Evolutionary conservation across 2,329 filamentous ascomycete genomes (phyloP).

Genomic region (Aspergillus ochraceoroseus): DNA sequence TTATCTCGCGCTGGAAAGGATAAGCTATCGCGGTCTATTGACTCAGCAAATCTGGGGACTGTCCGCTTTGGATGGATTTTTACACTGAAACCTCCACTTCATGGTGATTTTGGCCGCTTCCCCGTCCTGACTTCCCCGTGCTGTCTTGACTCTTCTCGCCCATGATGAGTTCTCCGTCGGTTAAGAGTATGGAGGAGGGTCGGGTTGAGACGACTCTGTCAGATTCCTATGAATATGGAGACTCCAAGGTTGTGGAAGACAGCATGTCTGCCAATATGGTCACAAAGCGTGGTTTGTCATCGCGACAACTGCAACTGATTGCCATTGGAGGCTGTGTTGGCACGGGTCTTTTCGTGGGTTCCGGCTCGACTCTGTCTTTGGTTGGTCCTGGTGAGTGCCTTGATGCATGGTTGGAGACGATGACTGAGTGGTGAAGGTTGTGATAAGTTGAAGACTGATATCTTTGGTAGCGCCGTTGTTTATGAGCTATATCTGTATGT

Average conservation of each 20-base stretch:
- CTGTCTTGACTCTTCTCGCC: neutral
- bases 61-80: neutral
- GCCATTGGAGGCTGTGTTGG: slow-evolving; percentile 40
- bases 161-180: slow-evolving; percentile 11
- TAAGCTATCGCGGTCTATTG: slow-evolving; percentile 6
- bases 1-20: slow-evolving; percentile 13
- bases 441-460: neutral
- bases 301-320: slow-evolving; percentile 41
- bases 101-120: neutral
- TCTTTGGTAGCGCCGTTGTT: slow-evolving; percentile 29
- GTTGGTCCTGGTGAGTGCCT: slow-evolving; percentile 41
- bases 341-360: slow-evolving; percentile 52
- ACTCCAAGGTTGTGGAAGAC: slow-evolving; percentile 11
- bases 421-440: too few relatives aligned
- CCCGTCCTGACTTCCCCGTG: neutral
- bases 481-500: slow-evolving; percentile 38
- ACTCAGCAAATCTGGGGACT: slow-evolving; percentile 10
- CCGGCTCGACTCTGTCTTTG: slow-evolving; percentile 45
- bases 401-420: neutral
- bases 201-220: slow-evolving; percentile 5
- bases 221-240: slow-evolving; percentile 9
- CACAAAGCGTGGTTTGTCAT: slow-evolving; percentile 36
- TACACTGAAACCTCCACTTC: slow-evolving; percentile 2
- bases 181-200: slow-evolving; percentile 14
- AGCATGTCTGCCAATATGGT: slow-evolving; percentile 11